Conservation (phyloP, 2,329 filamentous ascomycete species). For the Sporothrix schenckii region DNA sequence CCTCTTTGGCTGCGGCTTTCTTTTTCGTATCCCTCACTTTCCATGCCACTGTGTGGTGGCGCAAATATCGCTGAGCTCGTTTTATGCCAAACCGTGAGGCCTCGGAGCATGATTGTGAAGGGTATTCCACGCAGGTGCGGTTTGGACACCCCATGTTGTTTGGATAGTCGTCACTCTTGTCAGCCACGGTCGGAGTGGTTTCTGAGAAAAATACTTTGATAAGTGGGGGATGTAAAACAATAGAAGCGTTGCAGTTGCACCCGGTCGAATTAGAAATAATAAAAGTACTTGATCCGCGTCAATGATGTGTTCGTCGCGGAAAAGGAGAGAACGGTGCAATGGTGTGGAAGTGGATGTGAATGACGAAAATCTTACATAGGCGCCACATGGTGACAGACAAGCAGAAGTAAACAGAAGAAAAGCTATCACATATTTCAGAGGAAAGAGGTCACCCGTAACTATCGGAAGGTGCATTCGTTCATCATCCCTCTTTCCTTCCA, state of each 20-base stretch:
- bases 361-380: background rate
- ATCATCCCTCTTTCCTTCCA: background rate
- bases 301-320: background rate
- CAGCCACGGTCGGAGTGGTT: background rate
- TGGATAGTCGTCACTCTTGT: no score
- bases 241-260: background rate
- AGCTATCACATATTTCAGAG: background rate
- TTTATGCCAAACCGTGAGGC: no score
- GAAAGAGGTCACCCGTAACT: background rate
- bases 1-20: no score
- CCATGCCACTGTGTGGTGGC: no score
- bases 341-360: background rate
- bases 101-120: no score
- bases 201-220: background rate
- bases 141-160: background rate
- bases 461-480: background rate
- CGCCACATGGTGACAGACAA: background rate
- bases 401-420: constrained; percentile 14
- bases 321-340: background rate
- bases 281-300: background rate
- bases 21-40: no score
- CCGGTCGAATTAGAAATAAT: no score
- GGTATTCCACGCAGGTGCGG: background rate
- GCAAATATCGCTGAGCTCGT: no score
- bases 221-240: no score